Conservation (phyloP, 169 alveolate genomes). For the Miamiensis avidus region DNA sequence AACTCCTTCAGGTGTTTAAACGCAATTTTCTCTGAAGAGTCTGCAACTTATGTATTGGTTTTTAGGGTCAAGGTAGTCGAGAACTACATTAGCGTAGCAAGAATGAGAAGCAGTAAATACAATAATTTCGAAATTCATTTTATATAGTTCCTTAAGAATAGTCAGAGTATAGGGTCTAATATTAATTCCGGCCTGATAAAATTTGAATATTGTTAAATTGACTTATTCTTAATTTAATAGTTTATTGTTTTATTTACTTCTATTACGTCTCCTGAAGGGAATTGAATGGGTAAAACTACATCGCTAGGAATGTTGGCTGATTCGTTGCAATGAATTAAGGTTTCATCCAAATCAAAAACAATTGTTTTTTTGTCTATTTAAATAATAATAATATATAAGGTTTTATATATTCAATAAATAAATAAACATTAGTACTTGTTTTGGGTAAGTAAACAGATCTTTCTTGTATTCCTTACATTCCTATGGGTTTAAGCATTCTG, state of each 20-base stretch:
- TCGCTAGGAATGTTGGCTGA: constrained; percentile 39
- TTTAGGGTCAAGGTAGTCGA: constrained; percentile 74
- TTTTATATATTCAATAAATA: neutral
- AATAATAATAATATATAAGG: neutral
- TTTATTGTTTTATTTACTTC: constrained; percentile 53
- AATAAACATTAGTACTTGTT: neutral
- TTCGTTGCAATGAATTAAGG: constrained; percentile 75
- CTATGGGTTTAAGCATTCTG: constrained; percentile 17
- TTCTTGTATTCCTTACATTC: constrained; percentile 17
- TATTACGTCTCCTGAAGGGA: constrained; percentile 63
- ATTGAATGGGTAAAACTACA: constrained; percentile 51
- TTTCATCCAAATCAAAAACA: constrained; percentile 86
- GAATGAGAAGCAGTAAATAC: constrained; percentile 81
- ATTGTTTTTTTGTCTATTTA: constrained; percentile 55
- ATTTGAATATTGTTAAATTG: neutral
- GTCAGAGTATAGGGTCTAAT: constrained; percentile 68
- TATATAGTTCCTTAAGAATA: constrained; percentile 53
- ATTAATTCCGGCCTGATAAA: constrained; percentile 68
- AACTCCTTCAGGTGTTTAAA: constrained; percentile 57
- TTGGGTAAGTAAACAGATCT: constrained; percentile 28
- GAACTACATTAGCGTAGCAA: constrained; percentile 78
- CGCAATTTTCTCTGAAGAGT: constrained; percentile 71
- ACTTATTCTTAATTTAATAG: neutral
- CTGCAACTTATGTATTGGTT: constrained; percentile 59
- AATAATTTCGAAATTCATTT: constrained; percentile 70